Conservation (phyloP, 495 filamentous ascomycete species). For the Hypoxylon fuscum region DNA sequence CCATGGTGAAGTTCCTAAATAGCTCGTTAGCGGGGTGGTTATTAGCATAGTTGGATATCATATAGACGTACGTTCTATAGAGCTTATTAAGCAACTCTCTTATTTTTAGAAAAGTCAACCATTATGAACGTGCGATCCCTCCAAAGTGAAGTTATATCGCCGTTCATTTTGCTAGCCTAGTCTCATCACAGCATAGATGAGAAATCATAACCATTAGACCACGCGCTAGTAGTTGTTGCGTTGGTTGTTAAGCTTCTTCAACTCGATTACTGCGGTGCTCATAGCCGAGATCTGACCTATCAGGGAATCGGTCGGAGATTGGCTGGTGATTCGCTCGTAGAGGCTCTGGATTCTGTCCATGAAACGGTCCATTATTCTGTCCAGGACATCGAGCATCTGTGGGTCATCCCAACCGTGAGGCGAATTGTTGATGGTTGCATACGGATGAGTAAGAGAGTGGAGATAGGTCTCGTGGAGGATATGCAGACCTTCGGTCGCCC, state of each 20-base stretch:
- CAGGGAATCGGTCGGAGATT: conserved; percentile 65
- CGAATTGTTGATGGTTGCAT: conserved; percentile 11
- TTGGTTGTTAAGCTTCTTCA: conserved; percentile 22
- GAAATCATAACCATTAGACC: no score
- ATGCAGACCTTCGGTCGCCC: conserved; percentile 78
- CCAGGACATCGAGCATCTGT: conserved; percentile 77
- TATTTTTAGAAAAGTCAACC: no score
- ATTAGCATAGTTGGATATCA: no score
- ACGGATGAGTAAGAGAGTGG: conserved; percentile 54
- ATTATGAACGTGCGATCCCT: no score
- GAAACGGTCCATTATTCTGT: conserved; percentile 76
- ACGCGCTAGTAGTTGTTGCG: conserved; percentile 19
- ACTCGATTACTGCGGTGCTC: conserved; percentile 36
- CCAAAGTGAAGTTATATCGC: no score
- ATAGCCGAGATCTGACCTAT: conserved; percentile 35
- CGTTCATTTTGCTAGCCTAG: no score
- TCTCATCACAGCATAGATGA: no score
- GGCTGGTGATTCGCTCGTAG: conserved; percentile 72
- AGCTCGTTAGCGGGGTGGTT: no score
- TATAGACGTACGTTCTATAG: no score
- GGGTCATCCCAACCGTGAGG: conserved; percentile 65
- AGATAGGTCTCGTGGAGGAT: conserved; percentile 55
- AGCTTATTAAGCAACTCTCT: no score
- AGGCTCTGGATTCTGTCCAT: conserved; percentile 74
- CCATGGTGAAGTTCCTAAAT: no score